Evolutionary conservation across 768 basidiomycete genomes (phyloP), one percentile per base, ranked within the genome.

Genomic region (Steccherinum ochraceum): DNA sequence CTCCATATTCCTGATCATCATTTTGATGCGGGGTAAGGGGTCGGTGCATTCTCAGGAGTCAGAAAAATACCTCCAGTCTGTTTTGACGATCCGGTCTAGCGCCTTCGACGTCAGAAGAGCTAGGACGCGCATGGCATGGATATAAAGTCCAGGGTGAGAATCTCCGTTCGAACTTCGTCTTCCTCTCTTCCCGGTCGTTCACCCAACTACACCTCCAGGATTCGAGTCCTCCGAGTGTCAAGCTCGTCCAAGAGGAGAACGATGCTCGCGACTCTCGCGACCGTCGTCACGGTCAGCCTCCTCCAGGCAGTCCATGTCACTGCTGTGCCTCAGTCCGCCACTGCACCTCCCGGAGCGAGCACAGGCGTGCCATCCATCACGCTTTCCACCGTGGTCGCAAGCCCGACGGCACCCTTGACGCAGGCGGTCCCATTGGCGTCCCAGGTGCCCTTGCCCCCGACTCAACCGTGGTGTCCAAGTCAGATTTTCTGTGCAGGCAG

Each of bases 401-500:
- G 77, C 51, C 78, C 87, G 10, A 77, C 86, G 1, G 80, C 69
- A 0, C 56, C 84, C 12, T 66, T 80, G 25, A 68, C 69, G 35
- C 66, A 75, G 18, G 52, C 67, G n/a, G 30, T 35, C 16, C 30
- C 30, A 7, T 61, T 90, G 35, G 86, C 88, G 13, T 81, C 86
- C 0, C 85, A 89, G 58, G 77, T 66, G 20, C 65, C 79, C 4
- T 56, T 83, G 13, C 85, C 89, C 16, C 84, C 87, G 0, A 71
- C 67, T 40, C 89, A 92, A 67, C 66, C 74, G 41, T 92, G 89
- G 89, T 92, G 89, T 61, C 75, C 78, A 0, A 77, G 77, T 43
- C 67, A 85, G 48, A 89, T 93, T 48, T 93, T 89, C 68, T 93
- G 90, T 62, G 75, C 89, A 2, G 91, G 91, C 27, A 49, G 74